Conservation (phyloP, 306 rosid genomes). For the Fragaria iinumae region DNA sequence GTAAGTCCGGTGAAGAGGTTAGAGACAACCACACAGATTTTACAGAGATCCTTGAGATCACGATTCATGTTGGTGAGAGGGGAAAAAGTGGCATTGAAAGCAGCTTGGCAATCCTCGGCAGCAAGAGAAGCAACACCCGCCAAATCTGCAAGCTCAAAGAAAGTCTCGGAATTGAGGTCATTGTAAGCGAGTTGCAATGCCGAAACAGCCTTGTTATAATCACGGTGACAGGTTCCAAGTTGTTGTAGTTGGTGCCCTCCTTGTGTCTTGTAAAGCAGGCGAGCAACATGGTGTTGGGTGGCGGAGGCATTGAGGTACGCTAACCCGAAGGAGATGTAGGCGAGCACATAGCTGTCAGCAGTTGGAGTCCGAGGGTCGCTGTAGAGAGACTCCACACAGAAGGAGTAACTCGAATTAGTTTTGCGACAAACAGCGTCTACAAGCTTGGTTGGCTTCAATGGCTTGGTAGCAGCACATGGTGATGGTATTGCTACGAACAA, state of each 20-base stretch:
- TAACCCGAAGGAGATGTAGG: slow-evolving; percentile 35
- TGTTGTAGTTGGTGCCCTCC: slow-evolving; percentile 11
- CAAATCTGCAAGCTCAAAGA: slow-evolving; percentile 34
- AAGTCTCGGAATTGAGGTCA: slow-evolving; percentile 51
- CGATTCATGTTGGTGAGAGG: slow-evolving; percentile 24
- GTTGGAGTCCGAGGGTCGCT: slow-evolving; percentile 34
- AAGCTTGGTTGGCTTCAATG: slow-evolving; percentile 27
- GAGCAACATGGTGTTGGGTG: slow-evolving; percentile 25
- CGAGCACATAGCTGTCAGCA: slow-evolving; percentile 38
- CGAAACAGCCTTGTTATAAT: slow-evolving; percentile 37
- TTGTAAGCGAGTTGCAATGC: slow-evolving; percentile 31
- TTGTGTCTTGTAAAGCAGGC: slow-evolving; percentile 19
- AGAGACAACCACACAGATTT: slow-evolving; percentile 48
- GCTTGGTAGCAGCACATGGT: neutral
- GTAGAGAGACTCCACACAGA: slow-evolving; percentile 44
- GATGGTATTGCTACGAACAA: neutral
- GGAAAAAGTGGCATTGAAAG: slow-evolving; percentile 18
- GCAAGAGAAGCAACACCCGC: slow-evolving; percentile 31
- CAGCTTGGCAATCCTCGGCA: slow-evolving; percentile 35
- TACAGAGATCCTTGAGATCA: slow-evolving; percentile 35
- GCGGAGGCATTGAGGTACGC: slow-evolving; percentile 38
- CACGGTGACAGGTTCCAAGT: slow-evolving; percentile 21
- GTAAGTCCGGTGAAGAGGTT: slow-evolving; percentile 24
- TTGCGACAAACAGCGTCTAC: slow-evolving; percentile 33
- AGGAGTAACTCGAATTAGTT: slow-evolving; percentile 41